Base-by-base conservation (phyloP, 768 basidiomycete species). In the Lenzites betulinus region DNA sequence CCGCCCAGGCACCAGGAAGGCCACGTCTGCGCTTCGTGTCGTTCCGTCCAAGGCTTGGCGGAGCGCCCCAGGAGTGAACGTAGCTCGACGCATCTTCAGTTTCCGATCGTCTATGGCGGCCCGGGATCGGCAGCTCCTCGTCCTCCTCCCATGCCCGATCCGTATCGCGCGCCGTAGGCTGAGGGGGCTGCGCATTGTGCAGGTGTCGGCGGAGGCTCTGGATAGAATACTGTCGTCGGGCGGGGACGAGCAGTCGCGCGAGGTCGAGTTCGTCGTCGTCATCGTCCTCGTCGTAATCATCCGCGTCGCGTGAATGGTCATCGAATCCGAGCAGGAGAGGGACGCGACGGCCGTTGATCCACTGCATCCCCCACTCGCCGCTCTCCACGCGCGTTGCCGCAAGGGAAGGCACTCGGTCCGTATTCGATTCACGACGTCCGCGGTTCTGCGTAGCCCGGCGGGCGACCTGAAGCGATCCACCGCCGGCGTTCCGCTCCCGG, bases 201-300 rank as follows among this genome's bases (percentile, higher is more conserved):
- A 91, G 76, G 66, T 90, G 89, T 61, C 78, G 85, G 58, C 88
- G 78, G 57, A 92, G 74, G 69, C 88, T 90, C 65, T 78, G 82
- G 63, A 91, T 90, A 18, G 89, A 90, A 60, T 85, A 81, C 68
- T 92, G 89, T 26, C 89, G 78, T 69, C 85, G 88, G 20, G 90
- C 80, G 8, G 84, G 87, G 26, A 88, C 83, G 36, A 92, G 82
- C 56, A 91, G 79, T 26, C 81, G 79, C 16, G 87, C 85, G 41
- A 91, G 77, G 67, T 85, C 81, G 47, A 90, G 74, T 67, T 90
- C 89, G 16, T 77, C 74, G 18, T 75, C 80, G 41, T 82, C 83
- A 15, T 82, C 80, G 8, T 81, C 81, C 3, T 77, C 77, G 5
- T 79, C 80, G 3, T 77, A 71, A 13, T 54, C 57, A 4, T 74